Evolutionary conservation across 2,329 filamentous ascomycete species (phyloP).

Genomic region (Trichoderma koningii): DNA sequence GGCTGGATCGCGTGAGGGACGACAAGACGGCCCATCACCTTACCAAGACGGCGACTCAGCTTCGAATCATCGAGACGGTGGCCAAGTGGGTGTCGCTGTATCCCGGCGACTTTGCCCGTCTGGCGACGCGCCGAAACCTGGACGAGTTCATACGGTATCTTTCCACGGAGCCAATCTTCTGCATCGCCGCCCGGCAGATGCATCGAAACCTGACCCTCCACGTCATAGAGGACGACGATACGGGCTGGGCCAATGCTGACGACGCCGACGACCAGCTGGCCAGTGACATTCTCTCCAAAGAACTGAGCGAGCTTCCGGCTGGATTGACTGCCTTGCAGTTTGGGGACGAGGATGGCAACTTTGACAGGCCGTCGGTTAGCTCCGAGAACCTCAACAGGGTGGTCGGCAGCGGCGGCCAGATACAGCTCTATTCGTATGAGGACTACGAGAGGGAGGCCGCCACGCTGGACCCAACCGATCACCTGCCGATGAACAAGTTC

Average conservation of each 20-base stretch:
- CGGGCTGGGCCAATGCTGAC: slow-evolving; percentile 86
- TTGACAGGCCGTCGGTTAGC: slow-evolving; percentile 49
- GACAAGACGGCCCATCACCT: slow-evolving; percentile 69
- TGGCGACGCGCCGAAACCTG: slow-evolving; percentile 69
- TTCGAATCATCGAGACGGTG: slow-evolving; percentile 80
- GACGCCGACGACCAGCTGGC: slow-evolving; percentile 46
- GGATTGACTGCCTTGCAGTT: slow-evolving; percentile 54
- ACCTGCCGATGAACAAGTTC: slow-evolving; percentile 73
- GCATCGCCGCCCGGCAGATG: slow-evolving; percentile 84
- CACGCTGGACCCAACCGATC: slow-evolving; percentile 68
- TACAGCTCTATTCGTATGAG: slow-evolving; percentile 68
- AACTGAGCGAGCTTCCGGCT: slow-evolving; percentile 43
- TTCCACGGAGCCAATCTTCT: slow-evolving; percentile 77
- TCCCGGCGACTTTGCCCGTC: slow-evolving; percentile 87
- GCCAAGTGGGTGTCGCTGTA: slow-evolving; percentile 89
- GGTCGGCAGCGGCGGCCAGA: slow-evolving; percentile 46
- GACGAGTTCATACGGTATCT: slow-evolving; percentile 74
- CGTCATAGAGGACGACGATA: slow-evolving; percentile 85
- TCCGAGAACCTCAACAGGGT: slow-evolving; percentile 49
- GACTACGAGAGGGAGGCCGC: slow-evolving; percentile 79
- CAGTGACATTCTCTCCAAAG: slow-evolving; percentile 42
- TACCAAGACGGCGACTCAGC: slow-evolving; percentile 75
- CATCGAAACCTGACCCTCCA: slow-evolving; percentile 70
- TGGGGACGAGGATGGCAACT: slow-evolving; percentile 46
- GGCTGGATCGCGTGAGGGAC: slow-evolving; percentile 70